A percentile compares a stretch with the other conserved stretches of the same genome.
Evolutionary conservation across 768 basidiomycete genomes (phyloP).

Genomic region (Crucibulum laeve): DNA sequence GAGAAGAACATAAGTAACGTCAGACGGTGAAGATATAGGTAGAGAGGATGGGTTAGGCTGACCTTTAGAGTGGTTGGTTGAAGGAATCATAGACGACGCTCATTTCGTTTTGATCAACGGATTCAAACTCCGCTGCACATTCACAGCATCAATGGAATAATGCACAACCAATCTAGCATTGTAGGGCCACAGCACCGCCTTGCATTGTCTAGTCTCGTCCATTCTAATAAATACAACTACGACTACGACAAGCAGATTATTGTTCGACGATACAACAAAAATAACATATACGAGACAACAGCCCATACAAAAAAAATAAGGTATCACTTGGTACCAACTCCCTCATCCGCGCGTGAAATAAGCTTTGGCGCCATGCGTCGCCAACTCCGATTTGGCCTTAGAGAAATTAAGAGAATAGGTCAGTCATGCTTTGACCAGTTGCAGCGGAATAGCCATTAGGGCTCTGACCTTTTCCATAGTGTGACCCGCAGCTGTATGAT

Average conservation of each 20-base stretch:
- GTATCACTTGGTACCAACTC: slow-evolving; percentile 1
- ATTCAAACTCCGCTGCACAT: slow-evolving; percentile 45
- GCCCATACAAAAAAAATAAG: slow-evolving; percentile 2
- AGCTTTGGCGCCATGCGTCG: slow-evolving; percentile 79
- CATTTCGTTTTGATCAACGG: slow-evolving; percentile 25
- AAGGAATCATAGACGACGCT: slow-evolving; percentile 31
- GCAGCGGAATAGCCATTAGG: not conserved
- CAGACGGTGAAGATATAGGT: slow-evolving; percentile 5
- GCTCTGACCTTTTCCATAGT: slow-evolving; percentile 74
- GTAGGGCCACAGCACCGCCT: slow-evolving; percentile 1
- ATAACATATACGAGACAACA: not conserved
- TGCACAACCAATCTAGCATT: slow-evolving; percentile 28
- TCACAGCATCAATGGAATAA: no score
- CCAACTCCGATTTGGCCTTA: slow-evolving; percentile 81
- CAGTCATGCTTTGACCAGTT: not conserved
- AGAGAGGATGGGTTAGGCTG: slow-evolving; percentile 22
- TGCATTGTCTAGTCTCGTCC: not conserved
- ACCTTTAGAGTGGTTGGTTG: slow-evolving; percentile 70
- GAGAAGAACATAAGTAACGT: slow-evolving; percentile 12
- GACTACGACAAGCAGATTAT: no score
- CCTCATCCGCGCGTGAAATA: slow-evolving; percentile 80
- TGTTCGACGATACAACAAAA: no score
- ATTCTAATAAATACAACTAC: no score
- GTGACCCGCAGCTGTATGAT: slow-evolving; percentile 82
- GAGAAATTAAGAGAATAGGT: slow-evolving; percentile 7